Evolutionary conservation across 2,329 filamentous ascomycete genomes (phyloP).

Genomic region (Alternaria gansuensis): DNA sequence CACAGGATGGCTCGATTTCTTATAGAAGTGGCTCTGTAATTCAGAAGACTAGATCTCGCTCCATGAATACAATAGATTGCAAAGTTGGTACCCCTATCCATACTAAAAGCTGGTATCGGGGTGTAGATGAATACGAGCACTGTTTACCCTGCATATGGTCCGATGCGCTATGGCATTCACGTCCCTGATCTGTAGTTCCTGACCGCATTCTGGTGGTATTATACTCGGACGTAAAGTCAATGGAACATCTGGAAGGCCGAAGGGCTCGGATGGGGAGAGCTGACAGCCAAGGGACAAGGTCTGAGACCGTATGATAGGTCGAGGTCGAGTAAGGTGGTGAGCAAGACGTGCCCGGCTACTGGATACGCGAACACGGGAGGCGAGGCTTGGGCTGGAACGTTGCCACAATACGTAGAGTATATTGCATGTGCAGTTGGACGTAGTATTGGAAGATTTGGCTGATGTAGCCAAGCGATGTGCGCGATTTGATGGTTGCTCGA

Average conservation of each 20-base stretch:
- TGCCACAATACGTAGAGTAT: slow-evolving; percentile 31
- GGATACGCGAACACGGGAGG: slow-evolving; percentile 30
- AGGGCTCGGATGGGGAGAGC: slow-evolving; percentile 27
- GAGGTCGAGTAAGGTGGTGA: slow-evolving; percentile 7
- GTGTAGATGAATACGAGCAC: slow-evolving; percentile 35
- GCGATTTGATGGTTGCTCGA: background rate
- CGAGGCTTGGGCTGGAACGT: slow-evolving; percentile 16
- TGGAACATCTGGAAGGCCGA: background rate
- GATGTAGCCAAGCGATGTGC: slow-evolving; percentile 8
- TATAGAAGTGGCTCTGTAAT: slow-evolving; percentile 7
- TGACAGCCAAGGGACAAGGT: slow-evolving; percentile 29
- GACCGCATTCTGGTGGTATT: slow-evolving; percentile 21
- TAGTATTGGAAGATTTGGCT: slow-evolving; percentile 17
- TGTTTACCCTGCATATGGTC: slow-evolving; percentile 7
- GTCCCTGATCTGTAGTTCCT: slow-evolving; percentile 7
- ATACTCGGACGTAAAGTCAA: slow-evolving; percentile 1
- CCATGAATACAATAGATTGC: slow-evolving; percentile 20
- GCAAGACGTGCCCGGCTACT: slow-evolving; percentile 16
- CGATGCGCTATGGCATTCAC: slow-evolving; percentile 12
- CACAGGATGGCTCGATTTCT: background rate
- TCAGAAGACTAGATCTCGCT: slow-evolving; percentile 9
- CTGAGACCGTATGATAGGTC: slow-evolving; percentile 29
- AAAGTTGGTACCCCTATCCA: background rate
- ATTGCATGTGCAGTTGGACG: slow-evolving; percentile 34
- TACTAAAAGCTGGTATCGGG: background rate